Evolutionary conservation across 164 flowering plant genomes (phyloP).

Genomic region (Berberis vulgaris): DNA sequence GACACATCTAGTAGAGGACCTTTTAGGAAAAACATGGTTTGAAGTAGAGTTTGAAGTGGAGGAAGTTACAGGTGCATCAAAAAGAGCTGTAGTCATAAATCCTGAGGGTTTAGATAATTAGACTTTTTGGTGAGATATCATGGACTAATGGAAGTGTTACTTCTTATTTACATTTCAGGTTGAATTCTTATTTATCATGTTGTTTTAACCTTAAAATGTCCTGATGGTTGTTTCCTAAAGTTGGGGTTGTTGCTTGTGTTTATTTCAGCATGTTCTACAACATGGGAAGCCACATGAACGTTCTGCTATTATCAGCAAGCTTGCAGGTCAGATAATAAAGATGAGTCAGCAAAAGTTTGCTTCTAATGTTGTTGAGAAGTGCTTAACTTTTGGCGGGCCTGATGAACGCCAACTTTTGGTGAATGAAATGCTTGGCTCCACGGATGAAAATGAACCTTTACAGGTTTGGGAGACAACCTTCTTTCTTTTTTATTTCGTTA

Average conservation of each 20-base stretch:
- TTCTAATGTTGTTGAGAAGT: conserved; percentile 92
- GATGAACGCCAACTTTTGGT: conserved; percentile 73
- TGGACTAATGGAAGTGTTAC: no score
- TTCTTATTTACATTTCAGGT: no score
- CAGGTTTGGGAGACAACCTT: conserved; percentile 40
- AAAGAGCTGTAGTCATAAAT: no score
- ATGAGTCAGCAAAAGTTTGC: conserved; percentile 98
- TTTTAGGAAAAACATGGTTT: no score
- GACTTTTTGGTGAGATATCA: no score
- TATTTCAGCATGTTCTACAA: conserved; percentile 63
- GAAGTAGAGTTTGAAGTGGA: no score
- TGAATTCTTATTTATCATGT: neutral
- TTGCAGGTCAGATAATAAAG: conserved; percentile 77
- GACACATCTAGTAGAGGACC: no score
- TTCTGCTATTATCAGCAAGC: conserved; percentile 57
- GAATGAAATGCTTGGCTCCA: conserved; percentile 81
- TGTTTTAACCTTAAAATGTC: neutral
- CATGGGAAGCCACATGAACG: conserved; percentile 81
- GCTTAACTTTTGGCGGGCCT: conserved; percentile 68
- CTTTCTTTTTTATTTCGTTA: neutral
- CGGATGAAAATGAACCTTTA: conserved; percentile 81
- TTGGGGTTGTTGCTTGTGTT: conserved; percentile 1
- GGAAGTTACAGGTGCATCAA: no score
- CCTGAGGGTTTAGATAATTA: no score
- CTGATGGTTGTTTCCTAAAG: conserved; percentile 1